Base-by-base conservation (phyloP, 768 basidiomycete genomes). In the Suillus weaverae region DNA sequence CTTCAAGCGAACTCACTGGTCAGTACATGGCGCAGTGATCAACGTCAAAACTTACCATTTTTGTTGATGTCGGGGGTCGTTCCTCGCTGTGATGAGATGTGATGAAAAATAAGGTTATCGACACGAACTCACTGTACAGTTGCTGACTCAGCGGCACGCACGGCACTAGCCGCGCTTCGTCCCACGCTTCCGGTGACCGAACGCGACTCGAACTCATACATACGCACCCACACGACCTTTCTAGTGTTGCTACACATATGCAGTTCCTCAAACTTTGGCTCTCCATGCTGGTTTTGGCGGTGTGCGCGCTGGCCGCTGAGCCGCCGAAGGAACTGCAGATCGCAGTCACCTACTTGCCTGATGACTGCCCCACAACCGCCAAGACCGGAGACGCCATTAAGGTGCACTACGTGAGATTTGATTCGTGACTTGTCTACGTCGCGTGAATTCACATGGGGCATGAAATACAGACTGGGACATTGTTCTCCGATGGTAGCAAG, bases 371-470 rank as follows among this genome's bases (percentile, higher is more conserved):
- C 1, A 65, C 76, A 38, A 86, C 82, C 69, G 86, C 89, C 1
- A 70, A 76, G 71, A 85, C 81, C 51, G 91, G 89, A 0, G 90
- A 93, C 73, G 69, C 74, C 30, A 83, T 94, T 66, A 70, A 84
- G 67, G 90, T 94, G 59, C 93, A 94, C 84, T 94, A 94, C 70
- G 92, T 94, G 74, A 72, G 83, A 81, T 9, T 13, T n/a, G 36
- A 14, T 36, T 38, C 3, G 41, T 32, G 5, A 5, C 10, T 18
- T 18, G 14, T 39, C 50, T 62, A 22, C 4, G 32, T 59, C 39
- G 61, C 59, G n/a, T 13, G n/a, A 30, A 63, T 60, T 11, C 44
- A 69, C 36, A 11, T 53, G 3, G 56, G 14, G 54, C 61, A 43
- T 57, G 54, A 64, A 57, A 22, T 76, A 66, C 69, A 96, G 86